Base-by-base conservation (phyloP, 768 basidiomycete genomes). In the Pleurotus sapidus region DNA sequence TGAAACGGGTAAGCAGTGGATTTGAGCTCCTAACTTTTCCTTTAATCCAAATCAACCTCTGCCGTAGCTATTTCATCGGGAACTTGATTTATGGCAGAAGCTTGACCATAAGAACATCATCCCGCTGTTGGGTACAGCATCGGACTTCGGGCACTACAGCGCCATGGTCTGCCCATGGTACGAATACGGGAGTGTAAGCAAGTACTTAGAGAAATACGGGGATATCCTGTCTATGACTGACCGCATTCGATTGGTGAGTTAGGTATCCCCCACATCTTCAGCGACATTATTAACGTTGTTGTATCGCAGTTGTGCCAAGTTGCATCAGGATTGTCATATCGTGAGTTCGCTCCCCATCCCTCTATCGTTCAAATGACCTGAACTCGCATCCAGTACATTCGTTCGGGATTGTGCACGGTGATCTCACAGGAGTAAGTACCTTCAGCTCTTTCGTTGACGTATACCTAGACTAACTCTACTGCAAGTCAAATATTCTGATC, bases 401-500 rank as follows among this genome's bases (percentile, higher is more conserved):
- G 2, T 67, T 64, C 34, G 70, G 67, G 0, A 69, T 78, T 34
- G 70, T 77, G 1, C 77, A 79, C 61, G 76, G 77, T 5, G 76
- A 77, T 59, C 66, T 79, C 23, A 76, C 72, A 9, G 75, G 75
- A 27, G 76, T 77, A 60, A 49, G 74, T 61, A 3, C 25, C 38
- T 60, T 20, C 38, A 11, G 20, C 27, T n/a, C 15, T 55, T 25
- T 47, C n/a, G 24, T 49, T 17, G 42, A 40, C 43, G 1, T 45
- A 34, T 34, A 34, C 1, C 30, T 11, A 11, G 30, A 34, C 30
- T 34, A 3, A 34, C 30, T 34, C 30, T 34, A 34, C 30, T 3
- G 30, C 8, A 34, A 80, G 79, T 71, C 77, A 0, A 83, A 83
- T 49, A 67, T 83, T 46, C 72, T 82, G 4, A 70, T 83, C 34